Conservation (phyloP, 352 stramenopile genomes). For the Phytopythium aichiense region DNA sequence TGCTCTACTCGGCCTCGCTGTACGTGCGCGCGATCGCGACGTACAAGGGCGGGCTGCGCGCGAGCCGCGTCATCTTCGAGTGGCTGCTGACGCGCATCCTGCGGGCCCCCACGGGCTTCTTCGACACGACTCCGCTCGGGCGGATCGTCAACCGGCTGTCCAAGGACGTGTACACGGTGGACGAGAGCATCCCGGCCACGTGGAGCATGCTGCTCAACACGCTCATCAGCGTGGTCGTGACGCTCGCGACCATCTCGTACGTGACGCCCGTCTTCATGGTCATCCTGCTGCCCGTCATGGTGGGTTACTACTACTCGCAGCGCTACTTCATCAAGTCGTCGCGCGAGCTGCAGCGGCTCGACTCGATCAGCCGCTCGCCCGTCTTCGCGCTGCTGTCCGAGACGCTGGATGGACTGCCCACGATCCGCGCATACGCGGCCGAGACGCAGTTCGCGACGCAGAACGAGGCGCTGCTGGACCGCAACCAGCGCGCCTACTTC, state of each 20-base stretch:
- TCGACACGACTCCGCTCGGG: constrained; percentile 76
- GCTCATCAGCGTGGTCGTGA: constrained; percentile 40
- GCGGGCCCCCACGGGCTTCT: constrained; percentile 70
- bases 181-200: constrained; percentile 63
- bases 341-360: constrained; percentile 92
- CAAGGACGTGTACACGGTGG: constrained; percentile 77
- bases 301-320: constrained; percentile 50
- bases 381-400: constrained; percentile 95
- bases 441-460: constrained; percentile 36
- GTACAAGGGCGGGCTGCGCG: constrained; percentile 56
- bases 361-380: constrained; percentile 89
- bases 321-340: constrained; percentile 91
- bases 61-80: constrained; percentile 54
- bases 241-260: constrained; percentile 57
- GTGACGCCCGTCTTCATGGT: constrained; percentile 68
- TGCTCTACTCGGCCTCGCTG: constrained; percentile 49
- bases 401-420: constrained; percentile 91
- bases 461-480: constrained; percentile 46
- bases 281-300: constrained; percentile 43
- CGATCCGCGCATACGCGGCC: constrained; percentile 81
- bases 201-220: constrained; percentile 72
- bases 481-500: constrained; percentile 65
- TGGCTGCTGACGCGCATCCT: constrained; percentile 89
- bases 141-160: constrained; percentile 78
- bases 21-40: constrained; percentile 57